Percentiles rank a stretch among this genome's conserved stretches.
Evolutionary conservation across 1,284 basidiomycete genomes (phyloP).

Genomic region (Sanghuangporus weigelae): DNA sequence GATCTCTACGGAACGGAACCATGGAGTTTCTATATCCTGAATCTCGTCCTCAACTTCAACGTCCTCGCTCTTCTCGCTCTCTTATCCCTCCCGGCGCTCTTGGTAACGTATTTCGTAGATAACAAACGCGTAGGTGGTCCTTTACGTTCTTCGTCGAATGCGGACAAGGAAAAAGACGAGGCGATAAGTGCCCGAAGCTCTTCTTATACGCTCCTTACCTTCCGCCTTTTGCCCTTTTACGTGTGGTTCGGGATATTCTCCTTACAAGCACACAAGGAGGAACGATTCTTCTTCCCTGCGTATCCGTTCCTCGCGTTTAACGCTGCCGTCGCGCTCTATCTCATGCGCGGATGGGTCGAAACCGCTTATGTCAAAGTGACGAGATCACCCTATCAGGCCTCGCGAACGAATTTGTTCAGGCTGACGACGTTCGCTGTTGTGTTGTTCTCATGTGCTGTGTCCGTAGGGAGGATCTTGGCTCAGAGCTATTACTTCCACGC

Average conservation of each 20-base stretch:
- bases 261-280: conserved; percentile 92
- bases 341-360: conserved; percentile 84
- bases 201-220: conserved; percentile 68
- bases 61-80: conserved; percentile 78
- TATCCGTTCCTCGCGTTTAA: conserved; percentile 94
- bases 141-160: neutral
- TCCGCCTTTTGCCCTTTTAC: conserved; percentile 84
- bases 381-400: conserved; percentile 85
- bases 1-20: conserved; percentile 93
- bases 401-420: conserved; percentile 71
- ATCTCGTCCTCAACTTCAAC: conserved; percentile 93
- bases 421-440: conserved; percentile 71
- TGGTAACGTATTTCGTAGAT: conserved; percentile 74
- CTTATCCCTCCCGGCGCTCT: conserved; percentile 72
- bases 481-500: conserved; percentile 89
- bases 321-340: conserved; percentile 81
- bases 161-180: conserved; percentile 16
- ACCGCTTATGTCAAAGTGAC: conserved; percentile 67
- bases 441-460: conserved; percentile 60
- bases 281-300: conserved; percentile 95
- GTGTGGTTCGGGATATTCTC: conserved; percentile 82
- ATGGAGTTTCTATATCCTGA: conserved; percentile 77
- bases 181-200: conserved; percentile 42
- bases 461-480: conserved; percentile 75
- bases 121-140: conserved; percentile 65